A percentile compares a stretch with the other conserved stretches of the same genome.
These are phyloP conservation scores for Chloropicon primus DNA, from an alignment of 139 green algal species.

Conservation along the genomic window DNA sequence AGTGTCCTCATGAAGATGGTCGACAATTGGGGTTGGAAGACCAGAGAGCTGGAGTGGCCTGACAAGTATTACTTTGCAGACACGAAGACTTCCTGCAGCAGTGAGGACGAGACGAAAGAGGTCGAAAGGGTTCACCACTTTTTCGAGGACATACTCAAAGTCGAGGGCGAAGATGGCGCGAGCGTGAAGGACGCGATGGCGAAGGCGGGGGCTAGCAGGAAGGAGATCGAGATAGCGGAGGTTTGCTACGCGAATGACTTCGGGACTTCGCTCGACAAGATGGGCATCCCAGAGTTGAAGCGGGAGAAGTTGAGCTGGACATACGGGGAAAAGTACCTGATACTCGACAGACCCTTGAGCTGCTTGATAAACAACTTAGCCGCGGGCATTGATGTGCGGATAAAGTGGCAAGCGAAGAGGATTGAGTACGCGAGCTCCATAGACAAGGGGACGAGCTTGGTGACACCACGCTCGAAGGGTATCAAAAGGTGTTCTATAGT, in stretches of 20 bases:
- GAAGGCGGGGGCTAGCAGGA: background rate
- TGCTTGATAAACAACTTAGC: background rate
- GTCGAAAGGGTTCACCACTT: slow-evolving; percentile 1
- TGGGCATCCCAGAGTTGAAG: slow-evolving; percentile 62
- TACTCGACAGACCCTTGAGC: slow-evolving; percentile 44
- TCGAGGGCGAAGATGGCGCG: background rate
- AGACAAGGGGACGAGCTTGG: background rate
- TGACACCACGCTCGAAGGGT: too few species aligned
- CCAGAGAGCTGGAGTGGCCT: slow-evolving; percentile 1
- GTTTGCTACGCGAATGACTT: slow-evolving; percentile 80
- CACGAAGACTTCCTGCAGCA: background rate
- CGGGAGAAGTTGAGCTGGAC: slow-evolving; percentile 45
- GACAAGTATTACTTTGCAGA: slow-evolving; percentile 2
- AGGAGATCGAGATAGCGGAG: slow-evolving; percentile 19
- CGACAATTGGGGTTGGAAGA: background rate
- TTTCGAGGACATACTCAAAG: background rate
- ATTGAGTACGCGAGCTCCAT: background rate
- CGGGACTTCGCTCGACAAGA: slow-evolving; percentile 35
- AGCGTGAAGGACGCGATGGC: background rate
- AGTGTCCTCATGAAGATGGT: background rate
- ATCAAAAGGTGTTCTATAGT: background rate
- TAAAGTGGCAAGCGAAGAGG: background rate
- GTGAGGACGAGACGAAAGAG: background rate
- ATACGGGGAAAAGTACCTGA: slow-evolving; percentile 64
- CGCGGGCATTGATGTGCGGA: background rate